Conservation (phyloP, 2,329 filamentous ascomycete species). For the Cladosporium phlei region DNA sequence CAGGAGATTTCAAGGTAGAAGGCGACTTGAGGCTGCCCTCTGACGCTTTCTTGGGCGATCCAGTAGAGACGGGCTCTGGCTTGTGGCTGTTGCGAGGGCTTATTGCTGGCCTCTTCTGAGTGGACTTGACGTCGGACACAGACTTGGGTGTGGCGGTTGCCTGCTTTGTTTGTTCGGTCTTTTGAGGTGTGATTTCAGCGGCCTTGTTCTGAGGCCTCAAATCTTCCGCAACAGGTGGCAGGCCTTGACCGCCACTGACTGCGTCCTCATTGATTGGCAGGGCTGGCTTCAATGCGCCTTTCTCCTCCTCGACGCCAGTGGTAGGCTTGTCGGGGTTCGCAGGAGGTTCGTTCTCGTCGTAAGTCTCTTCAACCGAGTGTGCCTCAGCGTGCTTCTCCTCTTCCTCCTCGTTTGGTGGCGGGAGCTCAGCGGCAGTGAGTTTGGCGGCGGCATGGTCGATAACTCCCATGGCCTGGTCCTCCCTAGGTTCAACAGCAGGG, state of each 20-base stretch:
- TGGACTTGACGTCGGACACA: conserved; percentile 3
- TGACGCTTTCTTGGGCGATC: conserved; percentile 17
- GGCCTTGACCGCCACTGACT: conserved; percentile 36
- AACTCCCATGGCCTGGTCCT: conserved; percentile 19
- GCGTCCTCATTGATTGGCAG: conserved; percentile 35
- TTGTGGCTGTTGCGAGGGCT: conserved; percentile 13
- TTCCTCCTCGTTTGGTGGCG: conserved; percentile 11
- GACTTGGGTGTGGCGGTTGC: conserved; percentile 1
- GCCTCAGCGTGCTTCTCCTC: conserved; percentile 17
- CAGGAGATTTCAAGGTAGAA: too few relatives aligned
- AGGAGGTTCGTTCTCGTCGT: conserved; percentile 24
- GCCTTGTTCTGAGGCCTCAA: conserved; percentile 15
- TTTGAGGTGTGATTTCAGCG: conserved; percentile 7
- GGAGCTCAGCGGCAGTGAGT: conserved; percentile 3
- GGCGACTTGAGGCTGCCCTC: conserved; percentile 15
- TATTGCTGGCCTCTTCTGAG: conserved; percentile 13
- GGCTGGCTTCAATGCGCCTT: conserved; percentile 37
- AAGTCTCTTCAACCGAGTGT: not conserved
- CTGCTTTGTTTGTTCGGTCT: conserved; percentile 6
- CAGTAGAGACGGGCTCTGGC: conserved; percentile 19
- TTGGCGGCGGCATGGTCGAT: conserved; percentile 15
- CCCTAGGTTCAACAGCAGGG: conserved; percentile 29
- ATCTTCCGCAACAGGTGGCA: conserved; percentile 33
- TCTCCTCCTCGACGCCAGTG: conserved; percentile 40
- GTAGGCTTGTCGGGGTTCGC: conserved; percentile 43